Evolutionary conservation across 1,139 yeast genomes (phyloP), one percentile per base, ranked within the genome.

Genomic region (Yamadazyma triangularis): DNA sequence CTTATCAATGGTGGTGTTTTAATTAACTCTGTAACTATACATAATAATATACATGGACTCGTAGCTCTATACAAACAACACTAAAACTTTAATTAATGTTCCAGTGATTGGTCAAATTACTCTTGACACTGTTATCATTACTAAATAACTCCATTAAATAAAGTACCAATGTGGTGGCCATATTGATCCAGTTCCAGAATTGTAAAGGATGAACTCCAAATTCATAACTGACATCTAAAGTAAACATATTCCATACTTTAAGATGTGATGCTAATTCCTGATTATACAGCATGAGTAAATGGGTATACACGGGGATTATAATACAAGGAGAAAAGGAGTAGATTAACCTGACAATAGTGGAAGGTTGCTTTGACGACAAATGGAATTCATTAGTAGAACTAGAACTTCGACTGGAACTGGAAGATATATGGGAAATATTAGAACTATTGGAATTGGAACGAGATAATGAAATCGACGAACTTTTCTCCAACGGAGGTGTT

Each of bases 101-200:
- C 73, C 74, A 69, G 39, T 65, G 70, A 38, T 58, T 57, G 29
- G 68, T 58, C 38, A 63, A 50, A 24, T 60, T 56, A 21, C 58
- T 58, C 1, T 63, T 51, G 13, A 30, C 23, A 25, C 53, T 48
- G 30, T 49, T 51, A 26, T 58, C 57, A 36, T 62, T 60, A 13
- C 70, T 67, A 49, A 77, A 61, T 32, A 89, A 64, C 58, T 89
- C 97, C 33, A 84, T 67, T 24, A 83, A 79, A 56, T 91, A 91
- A 28, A 91, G 63, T n/a, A 77, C 60, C 36, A 91, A 63, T 9
- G 95, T 84, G 32, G 82, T 74, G 42, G 79, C 79, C 70, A 89
- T 85, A 51, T 89, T 89, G 35, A 85, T 73, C 97, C 97, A 89
- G 46, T 89, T 87, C 97, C 98, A 89, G 54, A 89, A 85, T 49